Conservation (phyloP, 2,329 filamentous ascomycete genomes). For the Orbilia blumenaviensis region DNA sequence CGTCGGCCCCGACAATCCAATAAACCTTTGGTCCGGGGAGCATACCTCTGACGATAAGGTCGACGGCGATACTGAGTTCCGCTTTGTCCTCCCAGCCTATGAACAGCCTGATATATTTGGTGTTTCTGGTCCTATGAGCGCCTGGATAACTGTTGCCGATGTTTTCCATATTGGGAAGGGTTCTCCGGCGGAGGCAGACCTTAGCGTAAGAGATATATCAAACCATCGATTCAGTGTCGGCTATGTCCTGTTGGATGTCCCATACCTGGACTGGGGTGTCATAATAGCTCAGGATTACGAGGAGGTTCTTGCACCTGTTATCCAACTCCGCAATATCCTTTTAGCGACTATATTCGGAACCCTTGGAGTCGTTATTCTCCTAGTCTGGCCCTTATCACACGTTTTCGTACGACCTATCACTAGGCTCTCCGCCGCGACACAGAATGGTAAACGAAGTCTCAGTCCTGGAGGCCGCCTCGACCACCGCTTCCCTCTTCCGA, state of each 20-base stretch:
- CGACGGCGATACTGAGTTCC: slow-evolving; percentile 39
- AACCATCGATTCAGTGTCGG: slow-evolving; percentile 74
- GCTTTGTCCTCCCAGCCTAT: slow-evolving; percentile 70
- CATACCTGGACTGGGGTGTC: slow-evolving; percentile 78
- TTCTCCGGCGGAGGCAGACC: slow-evolving; percentile 71
- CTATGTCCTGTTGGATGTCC: slow-evolving; percentile 75
- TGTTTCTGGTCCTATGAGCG: slow-evolving; percentile 68
- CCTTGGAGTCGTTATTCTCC: slow-evolving; percentile 74
- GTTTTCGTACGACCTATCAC: slow-evolving; percentile 82
- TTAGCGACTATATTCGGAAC: slow-evolving; percentile 87
- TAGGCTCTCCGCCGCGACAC: slow-evolving; percentile 77
- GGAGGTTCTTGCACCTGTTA: slow-evolving; percentile 81
- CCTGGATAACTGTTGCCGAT: slow-evolving; percentile 71
- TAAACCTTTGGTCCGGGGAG: slow-evolving; percentile 55
- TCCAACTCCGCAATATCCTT: slow-evolving; percentile 80
- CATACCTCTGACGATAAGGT: slow-evolving; percentile 29
- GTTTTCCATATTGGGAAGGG: slow-evolving; percentile 68
- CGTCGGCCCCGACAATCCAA: slow-evolving; percentile 55
- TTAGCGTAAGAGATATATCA: slow-evolving; percentile 68
- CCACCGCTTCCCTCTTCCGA: slow-evolving; percentile 1
- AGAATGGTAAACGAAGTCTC: slow-evolving; percentile 67
- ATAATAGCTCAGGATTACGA: slow-evolving; percentile 77
- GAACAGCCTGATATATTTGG: slow-evolving; percentile 62
- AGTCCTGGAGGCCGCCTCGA: background rate
- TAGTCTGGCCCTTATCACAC: slow-evolving; percentile 82